Evolutionary conservation across 2,329 filamentous ascomycete genomes (phyloP), one percentile per base, ranked within the genome.

Genomic region (Ascochyta rabiei): DNA sequence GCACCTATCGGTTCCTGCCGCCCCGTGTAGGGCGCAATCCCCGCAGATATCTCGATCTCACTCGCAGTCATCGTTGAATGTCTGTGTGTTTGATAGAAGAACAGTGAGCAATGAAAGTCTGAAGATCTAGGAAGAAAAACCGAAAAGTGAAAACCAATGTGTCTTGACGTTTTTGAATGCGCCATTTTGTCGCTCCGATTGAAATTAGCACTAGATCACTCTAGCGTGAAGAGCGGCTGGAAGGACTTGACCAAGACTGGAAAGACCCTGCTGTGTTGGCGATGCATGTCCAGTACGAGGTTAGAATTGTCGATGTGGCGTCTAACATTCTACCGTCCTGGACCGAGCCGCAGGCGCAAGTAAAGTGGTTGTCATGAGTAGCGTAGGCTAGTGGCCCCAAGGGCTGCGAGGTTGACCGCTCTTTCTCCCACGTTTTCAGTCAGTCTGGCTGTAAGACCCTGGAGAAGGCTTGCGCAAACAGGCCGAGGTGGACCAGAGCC

Each of bases 261-360:
- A 30, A 55, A 50, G 52, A 46, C 41, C 42, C 18, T 45, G 40
- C 40, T 56, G 47, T 42, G 47, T 50, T 48, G 53, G 49, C 47
- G 47, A 41, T 39, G 53, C 47, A 48, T 43, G 31, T 48, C 33
- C n/a, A 43, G 38, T 42, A 50, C 43, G 28, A 38, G 40, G 44
- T 46, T 43, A 26, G 44, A 21, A 6, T 49, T 46, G 31, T 49
- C 40, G 48, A 53, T 38, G 45, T 35, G 34, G 40, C 28, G 38
- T 39, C 39, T 53, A 6, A 49, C 49, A 41, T 49, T 42, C 41
- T 45, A 37, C 46, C 41, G 41, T 46, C 45, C 52, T 49, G 52
- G 52, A 55, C 52, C 52, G 52, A 55, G 52, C 46, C 52, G 46
- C 42, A 55, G 40, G 23, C 42, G 31, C 46, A 24, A 50, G n/a